Base-by-base conservation (phyloP, 371 early-diverging fungal species). In the Rhizopus microsporus region DNA sequence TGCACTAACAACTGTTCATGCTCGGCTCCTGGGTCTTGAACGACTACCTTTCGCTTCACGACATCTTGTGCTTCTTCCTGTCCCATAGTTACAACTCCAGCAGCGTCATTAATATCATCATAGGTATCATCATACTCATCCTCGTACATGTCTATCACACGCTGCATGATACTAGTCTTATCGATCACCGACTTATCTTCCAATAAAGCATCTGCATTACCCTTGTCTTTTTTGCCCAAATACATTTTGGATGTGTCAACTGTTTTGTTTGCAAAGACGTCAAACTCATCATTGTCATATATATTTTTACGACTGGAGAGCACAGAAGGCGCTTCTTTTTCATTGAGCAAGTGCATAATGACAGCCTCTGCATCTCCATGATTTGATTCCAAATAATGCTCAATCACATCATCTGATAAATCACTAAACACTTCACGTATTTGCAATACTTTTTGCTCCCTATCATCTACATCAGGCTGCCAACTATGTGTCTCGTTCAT, bases 121-220 rank as follows among this genome's bases (percentile, higher is more conserved):
- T 93, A 95, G 7, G 93, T 90, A 63, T 95, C 96, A 66, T 95
- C 96, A 59, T 93, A 92, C 66, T 94, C 93, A 63, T 93, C 93
- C 13, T 93, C 93, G 35, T 90, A 84, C 62, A 87, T 84, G 15
- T 81, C 75, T 10, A 78, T 75, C 12, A 86, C 82, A 4, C 80
- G 77, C 44, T 86, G 75, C 10, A 92, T 54, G 17, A 91, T 77
- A 8, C 78, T 78, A 16, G 72, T 59, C 69, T 87, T 89, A 62
- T 86, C 78, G 8, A 87, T 72, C 59, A 87, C 88, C 15, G 74
- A 55, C 62, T 79, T 78, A 63, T 90, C 90, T 30, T 81, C 68
- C 63, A 86, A 48, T 8, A 62, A 32, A 10, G 29, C 12, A 49
- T 55, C 62, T 8, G 60, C 60, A 57, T 74, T 53, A 54, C 82